Evolutionary conservation across 1,284 basidiomycete species (phyloP).

Genomic region (Moniliophthora roreri): DNA sequence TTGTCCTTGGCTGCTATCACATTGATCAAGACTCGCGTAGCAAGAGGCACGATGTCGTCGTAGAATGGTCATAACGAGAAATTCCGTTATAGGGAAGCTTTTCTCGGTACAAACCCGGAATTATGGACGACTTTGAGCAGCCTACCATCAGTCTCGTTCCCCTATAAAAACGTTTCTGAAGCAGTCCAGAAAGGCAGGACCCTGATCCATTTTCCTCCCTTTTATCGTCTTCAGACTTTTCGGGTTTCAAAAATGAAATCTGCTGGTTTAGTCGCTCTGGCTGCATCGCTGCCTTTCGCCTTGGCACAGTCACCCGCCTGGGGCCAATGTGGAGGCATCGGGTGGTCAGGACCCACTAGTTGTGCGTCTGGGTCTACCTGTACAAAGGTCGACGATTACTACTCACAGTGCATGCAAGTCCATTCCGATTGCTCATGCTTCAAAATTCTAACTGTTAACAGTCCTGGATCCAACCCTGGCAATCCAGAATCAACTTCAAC

Average conservation of each 20-base stretch:
- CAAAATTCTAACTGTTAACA: conserved; percentile 14
- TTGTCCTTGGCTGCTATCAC: no score
- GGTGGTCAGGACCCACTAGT: conserved; percentile 48
- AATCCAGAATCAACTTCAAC: conserved; percentile 13
- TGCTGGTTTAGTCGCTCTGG: conserved; percentile 44
- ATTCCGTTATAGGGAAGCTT: no score
- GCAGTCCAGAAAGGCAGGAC: no score
- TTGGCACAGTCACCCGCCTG: conserved; percentile 39
- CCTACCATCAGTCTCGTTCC: neutral
- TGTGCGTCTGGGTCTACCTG: conserved; percentile 44
- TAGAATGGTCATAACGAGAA: no score
- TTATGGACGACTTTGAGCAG: neutral
- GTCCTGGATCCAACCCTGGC: conserved; percentile 26
- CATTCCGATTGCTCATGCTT: neutral
- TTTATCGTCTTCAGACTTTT: neutral
- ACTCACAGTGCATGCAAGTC: conserved; percentile 57
- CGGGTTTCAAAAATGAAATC: conserved; percentile 42
- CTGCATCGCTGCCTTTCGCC: conserved; percentile 45
- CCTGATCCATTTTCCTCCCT: neutral
- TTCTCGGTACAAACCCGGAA: conserved; percentile 9
- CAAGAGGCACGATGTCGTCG: no score
- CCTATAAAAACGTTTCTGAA: neutral
- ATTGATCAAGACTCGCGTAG: no score
- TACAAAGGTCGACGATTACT: conserved; percentile 45
- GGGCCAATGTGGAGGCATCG: conserved; percentile 53